phyloP scores from a whole-genome alignment of 139 green algal genomes.

The Monoraphidium neglectum region DNA sequence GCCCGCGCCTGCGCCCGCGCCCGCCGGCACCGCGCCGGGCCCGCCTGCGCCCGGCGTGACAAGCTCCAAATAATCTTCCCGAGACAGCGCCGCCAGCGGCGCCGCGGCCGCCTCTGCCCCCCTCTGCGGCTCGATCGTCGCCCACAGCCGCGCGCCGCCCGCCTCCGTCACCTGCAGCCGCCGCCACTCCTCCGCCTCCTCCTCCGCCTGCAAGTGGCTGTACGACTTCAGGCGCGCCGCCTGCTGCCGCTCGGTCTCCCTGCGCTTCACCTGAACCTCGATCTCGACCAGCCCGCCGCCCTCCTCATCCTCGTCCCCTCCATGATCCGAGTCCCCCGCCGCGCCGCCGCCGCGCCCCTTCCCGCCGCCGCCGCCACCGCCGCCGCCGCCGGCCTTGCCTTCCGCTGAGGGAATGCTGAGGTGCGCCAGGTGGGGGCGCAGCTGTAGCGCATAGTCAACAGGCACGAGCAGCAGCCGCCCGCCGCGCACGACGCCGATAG shows the following conservation, averaged over 20 bases:
- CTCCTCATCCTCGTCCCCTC: slow-evolving; percentile 8
- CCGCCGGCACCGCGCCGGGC: no score
- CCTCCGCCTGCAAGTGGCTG: slow-evolving; percentile 55
- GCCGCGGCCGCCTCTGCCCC: neutral
- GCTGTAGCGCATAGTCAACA: slow-evolving; percentile 77
- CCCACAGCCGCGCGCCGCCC: slow-evolving; percentile 34
- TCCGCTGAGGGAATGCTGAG: slow-evolving; percentile 63
- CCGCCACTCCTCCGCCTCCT: slow-evolving; percentile 29
- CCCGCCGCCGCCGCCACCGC: neutral
- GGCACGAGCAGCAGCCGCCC: slow-evolving; percentile 76
- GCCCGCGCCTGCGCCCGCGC: no score
- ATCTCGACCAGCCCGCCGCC: neutral
- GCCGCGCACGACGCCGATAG: slow-evolving; percentile 63
- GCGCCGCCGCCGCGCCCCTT: neutral
- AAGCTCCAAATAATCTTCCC: slow-evolving; percentile 3
- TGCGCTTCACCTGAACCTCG: slow-evolving; percentile 56
- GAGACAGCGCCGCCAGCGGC: slow-evolving; percentile 1
- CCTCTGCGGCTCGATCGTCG: slow-evolving; percentile 1
- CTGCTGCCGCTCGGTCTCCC: slow-evolving; percentile 87
- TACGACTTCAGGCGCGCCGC: slow-evolving; percentile 67
- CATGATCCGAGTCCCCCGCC: neutral
- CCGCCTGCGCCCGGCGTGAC: neutral
- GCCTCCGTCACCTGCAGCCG: slow-evolving; percentile 16
- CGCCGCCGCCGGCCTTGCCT: slow-evolving; percentile 8
- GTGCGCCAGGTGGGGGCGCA: slow-evolving; percentile 77